phyloP scores from a whole-genome alignment of 306 rosid species.

The Hippophae gyantsensis region DNA sequence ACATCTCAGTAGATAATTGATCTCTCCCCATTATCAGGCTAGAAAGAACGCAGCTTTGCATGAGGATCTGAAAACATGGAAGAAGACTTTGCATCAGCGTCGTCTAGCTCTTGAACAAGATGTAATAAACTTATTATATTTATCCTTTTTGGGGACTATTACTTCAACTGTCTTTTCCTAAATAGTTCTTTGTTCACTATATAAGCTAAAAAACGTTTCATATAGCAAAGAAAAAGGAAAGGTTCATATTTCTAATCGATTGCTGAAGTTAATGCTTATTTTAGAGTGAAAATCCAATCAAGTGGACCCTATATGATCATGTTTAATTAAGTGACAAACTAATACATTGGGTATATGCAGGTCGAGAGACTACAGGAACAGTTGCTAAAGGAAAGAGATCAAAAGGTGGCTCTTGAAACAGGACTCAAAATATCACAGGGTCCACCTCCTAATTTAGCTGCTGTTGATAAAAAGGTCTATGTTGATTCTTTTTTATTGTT shows the following conservation, averaged over 20 bases:
- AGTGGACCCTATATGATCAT: too few relatives aligned
- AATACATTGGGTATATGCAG: constrained; percentile 20
- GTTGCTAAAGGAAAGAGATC: constrained; percentile 43
- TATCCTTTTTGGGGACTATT: constrained; percentile 15
- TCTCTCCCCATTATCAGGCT: constrained; percentile 28
- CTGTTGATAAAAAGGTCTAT: constrained; percentile 25
- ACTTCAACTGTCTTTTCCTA: constrained; percentile 4
- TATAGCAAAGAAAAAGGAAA: too few relatives aligned
- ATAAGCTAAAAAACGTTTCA: too few relatives aligned
- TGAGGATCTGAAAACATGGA: constrained; percentile 30
- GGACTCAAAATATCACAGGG: constrained; percentile 27
- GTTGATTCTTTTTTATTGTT: constrained; percentile 13
- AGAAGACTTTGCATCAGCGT: constrained; percentile 44
- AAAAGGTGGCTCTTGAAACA: constrained; percentile 37
- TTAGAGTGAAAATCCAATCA: too few relatives aligned
- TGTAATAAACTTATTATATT: constrained; percentile 15
- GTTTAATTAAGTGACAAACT: too few relatives aligned
- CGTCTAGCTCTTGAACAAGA: constrained; percentile 57
- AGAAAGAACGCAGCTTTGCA: constrained; percentile 36
- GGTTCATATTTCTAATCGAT: too few relatives aligned
- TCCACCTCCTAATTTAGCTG: constrained; percentile 18
- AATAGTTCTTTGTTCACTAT: too few relatives aligned
- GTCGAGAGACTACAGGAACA: constrained; percentile 45
- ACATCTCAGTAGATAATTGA: constrained; percentile 7
- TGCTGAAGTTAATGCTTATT: too few relatives aligned